Conservation (phyloP, 805 yeast genomes). For the Kuraishia molischiana region DNA sequence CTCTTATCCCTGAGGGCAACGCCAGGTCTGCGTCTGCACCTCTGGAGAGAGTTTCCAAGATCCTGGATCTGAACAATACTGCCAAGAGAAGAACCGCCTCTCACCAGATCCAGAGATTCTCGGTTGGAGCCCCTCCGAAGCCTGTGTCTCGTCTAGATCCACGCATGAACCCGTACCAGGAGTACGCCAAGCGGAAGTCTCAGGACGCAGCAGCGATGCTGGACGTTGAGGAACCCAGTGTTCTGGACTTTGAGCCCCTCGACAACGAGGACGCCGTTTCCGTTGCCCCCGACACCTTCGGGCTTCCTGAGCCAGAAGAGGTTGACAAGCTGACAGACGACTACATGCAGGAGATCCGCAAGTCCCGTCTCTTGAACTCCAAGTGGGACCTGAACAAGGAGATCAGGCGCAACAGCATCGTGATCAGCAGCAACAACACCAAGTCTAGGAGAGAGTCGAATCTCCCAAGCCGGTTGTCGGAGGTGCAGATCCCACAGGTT, state of each 20-base stretch:
- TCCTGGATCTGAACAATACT: conserved; percentile 31
- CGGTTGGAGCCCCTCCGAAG: conserved; percentile 32
- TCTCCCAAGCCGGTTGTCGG: conserved; percentile 47
- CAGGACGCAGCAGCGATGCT: conserved; percentile 27
- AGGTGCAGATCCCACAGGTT: conserved; percentile 60
- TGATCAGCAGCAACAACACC: conserved; percentile 13
- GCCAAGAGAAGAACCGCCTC: conserved; percentile 38
- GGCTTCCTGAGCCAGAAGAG: conserved; percentile 1
- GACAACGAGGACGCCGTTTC: neutral
- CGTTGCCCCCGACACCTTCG: conserved; percentile 1
- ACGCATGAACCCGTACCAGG: conserved; percentile 40
- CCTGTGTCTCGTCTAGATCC: conserved; percentile 53
- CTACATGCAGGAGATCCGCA: conserved; percentile 32
- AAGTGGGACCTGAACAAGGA: conserved; percentile 21
- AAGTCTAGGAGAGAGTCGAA: conserved; percentile 11
- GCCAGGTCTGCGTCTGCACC: conserved; percentile 19
- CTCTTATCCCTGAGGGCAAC: conserved; percentile 13
- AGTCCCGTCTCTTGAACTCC: conserved; percentile 32
- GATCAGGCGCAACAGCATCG: conserved; percentile 3
- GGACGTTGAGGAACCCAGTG: conserved; percentile 1
- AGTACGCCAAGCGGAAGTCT: conserved; percentile 30
- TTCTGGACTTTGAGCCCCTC: neutral
- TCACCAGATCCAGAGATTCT: conserved; percentile 17
- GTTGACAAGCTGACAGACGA: conserved; percentile 24
- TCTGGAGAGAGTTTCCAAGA: conserved; percentile 22